Evolutionary conservation across 495 filamentous ascomycete species (phyloP), one percentile per base, ranked within the genome.

Genomic region (Podospora didyma): DNA sequence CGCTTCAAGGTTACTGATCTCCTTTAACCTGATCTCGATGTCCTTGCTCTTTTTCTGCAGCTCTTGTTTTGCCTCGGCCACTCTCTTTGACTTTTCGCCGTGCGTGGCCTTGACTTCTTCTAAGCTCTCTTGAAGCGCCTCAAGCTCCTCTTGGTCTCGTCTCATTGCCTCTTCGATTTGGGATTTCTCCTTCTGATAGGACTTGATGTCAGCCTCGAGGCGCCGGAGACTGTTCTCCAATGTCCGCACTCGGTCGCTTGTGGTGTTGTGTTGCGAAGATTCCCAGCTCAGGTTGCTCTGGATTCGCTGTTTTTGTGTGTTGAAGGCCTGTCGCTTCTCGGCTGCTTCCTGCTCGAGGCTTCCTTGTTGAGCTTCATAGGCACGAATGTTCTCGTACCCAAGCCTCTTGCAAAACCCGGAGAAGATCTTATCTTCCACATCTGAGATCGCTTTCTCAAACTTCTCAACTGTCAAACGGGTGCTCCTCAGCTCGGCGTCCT

Each of bases 351-450:
- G 88, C 63, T 97, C 92, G 48, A 93, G 67, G 14, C 86, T 89
- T 34, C 94, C 94, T 68, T 97, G 94, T 56, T 95, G 92, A 7
- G 86, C 87, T 69, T 97, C 90, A 64, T 97, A 99, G 35, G 87
- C 86, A 20, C 93, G 89, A 60, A 99, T 96, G 62, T 91, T 86
- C 19, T 86, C 80, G 69, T 94, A 97, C 0, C 90, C 89, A 17
- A 96, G 79, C 26, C 89, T 84, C 63, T 85, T 82, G 75, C 95
- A 97, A 76, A 97, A 99, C 20, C 80, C 80, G 21, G 79, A 79
- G 68, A 96, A 97, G 20, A 99, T 82, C 60, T 92, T 84, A 69
- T 99, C 93, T 67, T 96, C 89, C 16, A 96, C 89, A 42, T 81
- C 78, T 51, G 87, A 83, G 51, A 97, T 90, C n/a, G 87, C 82